Evolutionary conservation across 805 yeast species (phyloP).

Genomic region (Suhomyces vadensis): DNA sequence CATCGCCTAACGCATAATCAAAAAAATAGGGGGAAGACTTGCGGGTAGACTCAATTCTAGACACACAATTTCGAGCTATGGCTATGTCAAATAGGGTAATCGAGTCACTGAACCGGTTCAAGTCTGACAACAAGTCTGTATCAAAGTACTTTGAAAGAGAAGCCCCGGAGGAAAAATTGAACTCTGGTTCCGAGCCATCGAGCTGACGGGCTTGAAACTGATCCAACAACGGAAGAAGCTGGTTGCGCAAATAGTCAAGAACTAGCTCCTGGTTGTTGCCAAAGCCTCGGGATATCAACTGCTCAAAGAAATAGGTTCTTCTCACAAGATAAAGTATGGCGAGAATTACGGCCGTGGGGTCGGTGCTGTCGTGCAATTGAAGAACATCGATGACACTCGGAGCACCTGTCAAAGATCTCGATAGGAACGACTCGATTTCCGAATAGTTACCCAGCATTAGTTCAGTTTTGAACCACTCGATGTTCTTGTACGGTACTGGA

Average conservation of each 20-base stretch:
- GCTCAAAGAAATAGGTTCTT: constrained; percentile 25
- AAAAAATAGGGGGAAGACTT: constrained; percentile 5
- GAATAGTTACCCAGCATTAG: constrained; percentile 17
- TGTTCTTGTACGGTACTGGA: constrained; percentile 9
- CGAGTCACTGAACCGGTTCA: constrained; percentile 28
- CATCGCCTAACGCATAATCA: neutral
- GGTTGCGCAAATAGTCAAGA: constrained; percentile 26
- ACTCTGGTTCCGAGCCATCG: constrained; percentile 8
- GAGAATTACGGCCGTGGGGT: constrained; percentile 12
- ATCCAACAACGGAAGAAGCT: constrained; percentile 30
- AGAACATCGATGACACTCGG: neutral
- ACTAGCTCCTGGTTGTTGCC: constrained; percentile 6
- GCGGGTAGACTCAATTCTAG: neutral
- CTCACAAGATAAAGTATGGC: constrained; percentile 26
- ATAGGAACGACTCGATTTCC: constrained; percentile 12
- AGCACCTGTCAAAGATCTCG: neutral
- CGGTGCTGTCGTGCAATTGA: neutral
- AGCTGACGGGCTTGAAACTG: constrained; percentile 10
- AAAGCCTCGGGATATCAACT: neutral
- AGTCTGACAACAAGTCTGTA: constrained; percentile 1
- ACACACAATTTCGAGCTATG: neutral
- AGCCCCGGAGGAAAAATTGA: constrained; percentile 8
- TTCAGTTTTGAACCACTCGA: constrained; percentile 20
- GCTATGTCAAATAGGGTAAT: neutral
- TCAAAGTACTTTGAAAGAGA: neutral